Evolutionary conservation across 805 yeast species (phyloP).

Genomic region (Zygosaccharomyces gambellarensis): DNA sequence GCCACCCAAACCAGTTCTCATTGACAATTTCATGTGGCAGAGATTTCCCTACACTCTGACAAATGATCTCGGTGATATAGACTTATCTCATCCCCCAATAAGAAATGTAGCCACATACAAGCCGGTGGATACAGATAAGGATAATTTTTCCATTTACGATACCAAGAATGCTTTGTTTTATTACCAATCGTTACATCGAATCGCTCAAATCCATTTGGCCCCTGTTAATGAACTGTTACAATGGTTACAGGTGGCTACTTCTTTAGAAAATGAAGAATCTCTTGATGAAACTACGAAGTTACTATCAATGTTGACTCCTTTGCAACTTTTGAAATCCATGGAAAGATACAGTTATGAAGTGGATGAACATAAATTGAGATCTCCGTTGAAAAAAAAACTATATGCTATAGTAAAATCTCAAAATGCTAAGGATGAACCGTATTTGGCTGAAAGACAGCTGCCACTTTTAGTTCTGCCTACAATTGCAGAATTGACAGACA

Average conservation of each 20-base stretch:
- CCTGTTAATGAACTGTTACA: slow-evolving; percentile 78
- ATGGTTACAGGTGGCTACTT: slow-evolving; percentile 84
- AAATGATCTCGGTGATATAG: slow-evolving; percentile 30
- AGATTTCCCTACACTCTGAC: slow-evolving; percentile 37
- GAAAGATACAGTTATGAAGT: slow-evolving; percentile 82
- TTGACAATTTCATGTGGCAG: slow-evolving; percentile 37
- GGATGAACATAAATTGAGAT: slow-evolving; percentile 64
- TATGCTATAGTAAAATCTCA: slow-evolving; percentile 20
- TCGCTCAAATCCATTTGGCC: slow-evolving; percentile 62
- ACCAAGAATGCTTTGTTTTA: slow-evolving; percentile 48
- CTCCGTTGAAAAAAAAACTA: slow-evolving; percentile 40
- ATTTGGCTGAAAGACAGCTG: slow-evolving; percentile 49
- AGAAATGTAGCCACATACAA: slow-evolving; percentile 27
- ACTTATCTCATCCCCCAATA: slow-evolving; percentile 17
- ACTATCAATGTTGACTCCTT: slow-evolving; percentile 56
- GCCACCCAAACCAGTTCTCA: slow-evolving; percentile 32
- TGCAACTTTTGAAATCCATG: slow-evolving; percentile 64
- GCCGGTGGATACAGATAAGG: slow-evolving; percentile 13
- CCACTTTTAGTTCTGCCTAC: slow-evolving; percentile 65
- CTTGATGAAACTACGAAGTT: slow-evolving; percentile 50
- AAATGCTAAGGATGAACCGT: slow-evolving; percentile 11
- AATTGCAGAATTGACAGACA: slow-evolving; percentile 61
- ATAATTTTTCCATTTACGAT: slow-evolving; percentile 15
- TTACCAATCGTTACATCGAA: slow-evolving; percentile 58
- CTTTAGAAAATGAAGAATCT: slow-evolving; percentile 60